A percentile compares a stretch with the other conserved stretches of the same genome.
Evolutionary conservation across 2,329 filamentous ascomycete species (phyloP).

Genomic region (Aspergillus texensis): DNA sequence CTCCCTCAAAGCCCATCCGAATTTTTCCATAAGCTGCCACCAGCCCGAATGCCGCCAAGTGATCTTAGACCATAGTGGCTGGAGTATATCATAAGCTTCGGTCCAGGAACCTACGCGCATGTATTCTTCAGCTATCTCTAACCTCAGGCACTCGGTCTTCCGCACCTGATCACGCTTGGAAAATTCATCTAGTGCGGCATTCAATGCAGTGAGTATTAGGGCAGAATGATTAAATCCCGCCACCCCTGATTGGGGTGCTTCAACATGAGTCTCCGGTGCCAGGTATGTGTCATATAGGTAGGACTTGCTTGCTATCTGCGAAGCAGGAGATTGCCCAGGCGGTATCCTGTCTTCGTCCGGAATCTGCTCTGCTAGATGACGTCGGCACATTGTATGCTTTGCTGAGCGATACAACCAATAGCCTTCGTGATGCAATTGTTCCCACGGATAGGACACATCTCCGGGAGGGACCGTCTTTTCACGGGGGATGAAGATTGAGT

Average conservation of each 20-base stretch:
- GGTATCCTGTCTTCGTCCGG: constrained; percentile 61
- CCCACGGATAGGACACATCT: constrained; percentile 60
- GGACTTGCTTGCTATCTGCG: constrained; percentile 56
- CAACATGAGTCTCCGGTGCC: constrained; percentile 60
- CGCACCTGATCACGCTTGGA: constrained; percentile 55
- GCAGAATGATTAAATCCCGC: constrained; percentile 55
- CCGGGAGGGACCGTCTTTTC: constrained; percentile 54
- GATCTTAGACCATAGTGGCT: constrained; percentile 57
- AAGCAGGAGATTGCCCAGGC: constrained; percentile 58
- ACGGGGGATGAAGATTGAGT: constrained; percentile 48
- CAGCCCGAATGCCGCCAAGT: constrained; percentile 64
- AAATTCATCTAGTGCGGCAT: constrained; percentile 55
- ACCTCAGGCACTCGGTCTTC: constrained; percentile 56
- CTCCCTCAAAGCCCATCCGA: constrained; percentile 57
- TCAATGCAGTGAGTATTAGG: constrained; percentile 53
- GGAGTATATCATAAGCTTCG: constrained; percentile 55
- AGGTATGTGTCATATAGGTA: constrained; percentile 63
- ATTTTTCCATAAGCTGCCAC: constrained; percentile 58
- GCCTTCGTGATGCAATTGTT: constrained; percentile 63
- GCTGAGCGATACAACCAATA: constrained; percentile 62
- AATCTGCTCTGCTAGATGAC: constrained; percentile 56
- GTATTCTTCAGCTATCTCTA: constrained; percentile 59
- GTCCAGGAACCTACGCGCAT: constrained; percentile 53
- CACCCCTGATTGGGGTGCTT: constrained; percentile 50
- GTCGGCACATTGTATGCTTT: constrained; percentile 54